Evolutionary conservation across 805 yeast genomes (phyloP).

Genomic region (Osmozyma mogii): DNA sequence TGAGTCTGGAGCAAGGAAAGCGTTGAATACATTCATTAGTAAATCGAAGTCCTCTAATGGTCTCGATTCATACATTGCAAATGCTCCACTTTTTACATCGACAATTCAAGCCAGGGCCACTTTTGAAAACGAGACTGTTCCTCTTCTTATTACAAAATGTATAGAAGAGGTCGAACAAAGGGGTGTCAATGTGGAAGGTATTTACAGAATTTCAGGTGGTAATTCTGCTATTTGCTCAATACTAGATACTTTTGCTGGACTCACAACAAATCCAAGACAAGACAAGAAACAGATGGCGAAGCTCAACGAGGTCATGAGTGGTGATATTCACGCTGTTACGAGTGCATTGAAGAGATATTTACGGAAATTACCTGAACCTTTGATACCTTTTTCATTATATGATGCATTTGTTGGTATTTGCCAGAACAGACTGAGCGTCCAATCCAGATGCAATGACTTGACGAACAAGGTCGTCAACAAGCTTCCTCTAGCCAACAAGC

Average conservation of each 20-base stretch:
- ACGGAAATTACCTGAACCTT: slow-evolving; percentile 76
- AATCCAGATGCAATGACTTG: slow-evolving; percentile 33
- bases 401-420: slow-evolving; percentile 52
- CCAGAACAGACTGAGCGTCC: slow-evolving; percentile 9
- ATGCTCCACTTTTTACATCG: slow-evolving; percentile 35
- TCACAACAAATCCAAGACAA: slow-evolving; percentile 15
- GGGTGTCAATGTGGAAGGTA: slow-evolving; percentile 76
- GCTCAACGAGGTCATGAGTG: slow-evolving; percentile 32
- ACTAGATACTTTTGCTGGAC: slow-evolving; percentile 32
- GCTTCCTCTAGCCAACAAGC: slow-evolving; percentile 64
- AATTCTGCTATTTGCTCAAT: slow-evolving; percentile 54
- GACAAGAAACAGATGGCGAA: slow-evolving; percentile 27
- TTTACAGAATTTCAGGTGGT: slow-evolving; percentile 86
- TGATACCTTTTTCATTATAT: slow-evolving; percentile 65
- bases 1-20: slow-evolving; percentile 7
- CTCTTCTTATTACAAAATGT: slow-evolving; percentile 66
- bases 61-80: slow-evolving; percentile 25
- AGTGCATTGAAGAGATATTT: slow-evolving; percentile 82
- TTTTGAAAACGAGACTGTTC: slow-evolving; percentile 56
- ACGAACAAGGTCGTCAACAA: slow-evolving; percentile 32
- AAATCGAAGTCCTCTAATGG: slow-evolving; percentile 44
- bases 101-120: slow-evolving; percentile 57
- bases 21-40: slow-evolving; percentile 13
- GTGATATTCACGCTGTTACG: slow-evolving; percentile 82
- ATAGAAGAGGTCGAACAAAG: slow-evolving; percentile 67